Evolutionary conservation across 1,284 basidiomycete genomes (phyloP).

Genomic region (Heterobasidion parviporum): DNA sequence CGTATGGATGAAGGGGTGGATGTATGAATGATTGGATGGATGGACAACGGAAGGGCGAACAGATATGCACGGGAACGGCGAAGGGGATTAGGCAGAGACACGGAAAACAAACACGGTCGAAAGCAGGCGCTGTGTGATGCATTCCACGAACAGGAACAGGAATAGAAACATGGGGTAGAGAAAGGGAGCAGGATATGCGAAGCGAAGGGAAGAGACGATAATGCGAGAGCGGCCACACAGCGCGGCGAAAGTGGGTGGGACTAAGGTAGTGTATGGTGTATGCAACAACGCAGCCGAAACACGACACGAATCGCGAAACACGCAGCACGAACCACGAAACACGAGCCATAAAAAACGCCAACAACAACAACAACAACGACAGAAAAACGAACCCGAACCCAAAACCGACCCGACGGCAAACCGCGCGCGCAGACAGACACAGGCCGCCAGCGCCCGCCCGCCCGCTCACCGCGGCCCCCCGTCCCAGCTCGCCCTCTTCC

Average conservation of each 20-base stretch:
- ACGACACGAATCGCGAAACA: not conserved
- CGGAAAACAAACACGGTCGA: too few relatives aligned
- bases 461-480: slow-evolving; percentile 31
- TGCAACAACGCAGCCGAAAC: not conserved
- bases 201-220: not conserved
- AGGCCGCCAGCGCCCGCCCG: not conserved
- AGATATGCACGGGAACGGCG: too few relatives aligned
- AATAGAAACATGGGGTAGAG: not conserved
- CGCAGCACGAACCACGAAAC: not conserved
- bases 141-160: not conserved
- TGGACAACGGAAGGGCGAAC: too few relatives aligned
- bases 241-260: too few relatives aligned
- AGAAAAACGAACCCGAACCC: not conserved
- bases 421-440: not conserved
- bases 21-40: too few relatives aligned
- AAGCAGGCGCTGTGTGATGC: too few relatives aligned
- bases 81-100: too few relatives aligned
- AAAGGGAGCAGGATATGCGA: not conserved
- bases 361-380: not conserved
- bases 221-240: not conserved
- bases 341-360: not conserved
- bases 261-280: not conserved
- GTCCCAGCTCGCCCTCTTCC: slow-evolving; percentile 74
- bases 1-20: too few relatives aligned
- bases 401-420: not conserved